These are phyloP conservation scores for Theobroma cacao DNA, from an alignment of 345 rosid species.

Conservation along the genomic window DNA sequence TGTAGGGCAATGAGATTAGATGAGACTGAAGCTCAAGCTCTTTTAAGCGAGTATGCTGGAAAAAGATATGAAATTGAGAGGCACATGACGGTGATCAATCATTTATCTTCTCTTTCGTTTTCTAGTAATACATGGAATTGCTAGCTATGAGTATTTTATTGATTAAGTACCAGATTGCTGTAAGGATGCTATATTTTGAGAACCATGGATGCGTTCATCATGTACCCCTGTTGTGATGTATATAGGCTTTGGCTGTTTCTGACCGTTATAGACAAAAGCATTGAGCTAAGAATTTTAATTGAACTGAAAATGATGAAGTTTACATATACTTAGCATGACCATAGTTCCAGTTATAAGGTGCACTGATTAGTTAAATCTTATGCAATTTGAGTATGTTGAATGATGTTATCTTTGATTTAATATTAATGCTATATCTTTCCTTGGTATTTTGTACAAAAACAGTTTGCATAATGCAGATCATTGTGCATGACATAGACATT, in stretches of 20 bases:
- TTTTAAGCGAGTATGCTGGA: slow-evolving; percentile 65
- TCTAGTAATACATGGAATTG: slow-evolving; percentile 1
- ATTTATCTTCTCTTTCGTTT: neutral
- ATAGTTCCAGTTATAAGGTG: neutral
- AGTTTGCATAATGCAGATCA: neutral
- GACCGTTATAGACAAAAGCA: neutral
- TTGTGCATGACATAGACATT: neutral
- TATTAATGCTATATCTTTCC: neutral
- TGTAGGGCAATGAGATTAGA: slow-evolving; percentile 77
- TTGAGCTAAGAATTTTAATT: neutral
- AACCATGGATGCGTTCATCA: neutral
- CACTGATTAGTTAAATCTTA: neutral
- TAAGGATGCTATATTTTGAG: slow-evolving; percentile 1
- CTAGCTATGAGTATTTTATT: neutral
- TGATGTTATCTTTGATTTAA: neutral
- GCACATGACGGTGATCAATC: slow-evolving; percentile 59
- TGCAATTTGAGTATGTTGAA: neutral
- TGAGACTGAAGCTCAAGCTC: slow-evolving; percentile 51
- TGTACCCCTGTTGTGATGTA: neutral
- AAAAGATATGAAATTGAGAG: slow-evolving; percentile 70
- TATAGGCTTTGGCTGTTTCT: neutral
- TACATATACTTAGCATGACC: neutral
- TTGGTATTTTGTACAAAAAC: neutral
- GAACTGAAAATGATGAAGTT: slow-evolving; percentile 1
- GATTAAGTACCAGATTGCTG: neutral